These are phyloP conservation scores for Chytriomyces hyalinus DNA, from an alignment of 192 early-diverging fungal genomes.

Conservation along the genomic window DNA sequence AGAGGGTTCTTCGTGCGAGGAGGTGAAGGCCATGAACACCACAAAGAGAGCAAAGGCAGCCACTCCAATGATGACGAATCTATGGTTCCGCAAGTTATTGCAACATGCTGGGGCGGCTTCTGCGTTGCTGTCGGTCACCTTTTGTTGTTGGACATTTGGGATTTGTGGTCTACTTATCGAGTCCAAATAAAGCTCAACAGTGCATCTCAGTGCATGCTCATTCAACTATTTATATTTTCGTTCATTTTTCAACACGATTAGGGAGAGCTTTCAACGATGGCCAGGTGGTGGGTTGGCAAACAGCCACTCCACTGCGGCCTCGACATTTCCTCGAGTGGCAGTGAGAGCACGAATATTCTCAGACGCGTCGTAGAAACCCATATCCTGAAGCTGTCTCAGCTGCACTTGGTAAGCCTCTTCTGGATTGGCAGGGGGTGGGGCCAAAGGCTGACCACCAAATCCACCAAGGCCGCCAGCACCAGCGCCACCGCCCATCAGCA, in stretches of 20 bases:
- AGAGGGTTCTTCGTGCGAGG: background rate
- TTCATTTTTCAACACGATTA: too few relatives aligned
- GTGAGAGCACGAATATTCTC: slow-evolving; percentile 90
- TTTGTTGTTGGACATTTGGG: slow-evolving; percentile 37
- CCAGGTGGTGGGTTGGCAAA: slow-evolving; percentile 58
- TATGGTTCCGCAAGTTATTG: slow-evolving; percentile 7
- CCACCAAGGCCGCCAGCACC: slow-evolving; percentile 14
- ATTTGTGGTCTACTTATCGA: too few relatives aligned
- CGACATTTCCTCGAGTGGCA: slow-evolving; percentile 83
- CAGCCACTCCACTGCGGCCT: slow-evolving; percentile 90
- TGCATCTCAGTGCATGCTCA: too few relatives aligned
- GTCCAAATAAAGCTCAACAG: too few relatives aligned
- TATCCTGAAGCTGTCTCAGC: slow-evolving; percentile 87
- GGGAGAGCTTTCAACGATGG: slow-evolving; percentile 14
- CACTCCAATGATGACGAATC: slow-evolving; percentile 20
- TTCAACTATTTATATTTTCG: too few relatives aligned
- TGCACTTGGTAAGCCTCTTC: slow-evolving; percentile 65
- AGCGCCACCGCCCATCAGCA: slow-evolving; percentile 42
- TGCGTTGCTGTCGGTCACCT: slow-evolving; percentile 10
- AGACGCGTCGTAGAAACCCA: slow-evolving; percentile 91
- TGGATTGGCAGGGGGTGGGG: slow-evolving; percentile 48
- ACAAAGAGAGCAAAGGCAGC: slow-evolving; percentile 18
- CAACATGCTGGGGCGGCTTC: slow-evolving; percentile 9
- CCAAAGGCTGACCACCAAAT: slow-evolving; percentile 13
- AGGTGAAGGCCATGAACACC: slow-evolving; percentile 30